Evolutionary conservation across 805 yeast genomes (phyloP), one percentile per base, ranked within the genome.

Genomic region (Cyberlindnera meyerae): DNA sequence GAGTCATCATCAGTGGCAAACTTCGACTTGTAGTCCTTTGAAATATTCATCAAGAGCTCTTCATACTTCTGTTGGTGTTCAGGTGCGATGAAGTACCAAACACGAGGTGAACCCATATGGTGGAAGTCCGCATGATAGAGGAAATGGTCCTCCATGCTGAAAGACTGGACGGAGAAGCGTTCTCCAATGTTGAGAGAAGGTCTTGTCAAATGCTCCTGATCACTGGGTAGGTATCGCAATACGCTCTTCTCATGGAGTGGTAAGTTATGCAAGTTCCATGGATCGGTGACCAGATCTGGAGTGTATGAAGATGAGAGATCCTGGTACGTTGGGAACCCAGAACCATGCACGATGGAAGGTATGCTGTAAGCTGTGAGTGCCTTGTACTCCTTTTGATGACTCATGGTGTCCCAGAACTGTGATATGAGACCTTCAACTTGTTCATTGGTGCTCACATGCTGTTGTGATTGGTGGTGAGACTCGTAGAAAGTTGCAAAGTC

Each of bases 51-150:
- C 80, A 88, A 24, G 75, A 75, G 6, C 72, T 51, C 54, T 49
- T 81, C 85, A 50, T 72, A 79, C 38, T 68, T 70, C 3, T 56
- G 66, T 36, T 68, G 68, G 34, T 74, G 75, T 48, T 63, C 61
- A 12, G 79, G 80, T 0, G 81, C 72, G n/a, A 82, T 66, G 37
- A 78, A 68, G 43, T 75, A 79, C 84, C 86, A 78, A 14, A 72
- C 49, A 49, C 70, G 73, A 11, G 64, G 49, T 6, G 72, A 71
- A 3, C 88, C 89, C 33, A 65, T 45, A 44, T 75, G 77, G 31
- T 69, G 73, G 43, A 68, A 79, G 49, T 75, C 77, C 20, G 70
- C 59, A 9, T 63, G 51, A 29, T 76, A 75, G 3, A 80, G 54
- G 54, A 72, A 74, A 42, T 75, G 82, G 44, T 81, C 88, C 45